Conservation (phyloP, 345 rosid genomes). For the Euphorbia peplus region DNA sequence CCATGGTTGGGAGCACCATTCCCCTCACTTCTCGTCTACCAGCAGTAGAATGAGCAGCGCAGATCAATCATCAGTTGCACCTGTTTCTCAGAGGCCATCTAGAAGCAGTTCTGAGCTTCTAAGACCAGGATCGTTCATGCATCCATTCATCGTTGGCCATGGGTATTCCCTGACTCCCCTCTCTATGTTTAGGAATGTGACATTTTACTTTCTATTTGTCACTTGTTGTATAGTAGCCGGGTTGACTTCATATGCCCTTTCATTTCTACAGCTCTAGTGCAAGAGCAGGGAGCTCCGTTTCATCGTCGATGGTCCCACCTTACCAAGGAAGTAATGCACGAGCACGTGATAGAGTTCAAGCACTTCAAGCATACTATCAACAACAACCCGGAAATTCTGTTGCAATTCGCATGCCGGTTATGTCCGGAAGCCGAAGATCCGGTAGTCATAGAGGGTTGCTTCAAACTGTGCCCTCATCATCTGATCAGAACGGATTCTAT, state of each 20-base stretch:
- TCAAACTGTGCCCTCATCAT: slow-evolving; percentile 61
- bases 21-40: slow-evolving; percentile 62
- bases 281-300: slow-evolving; percentile 66
- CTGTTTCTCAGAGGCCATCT: slow-evolving; percentile 53
- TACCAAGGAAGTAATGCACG: slow-evolving; percentile 91
- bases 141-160: slow-evolving; percentile 74
- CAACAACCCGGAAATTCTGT: slow-evolving; percentile 60
- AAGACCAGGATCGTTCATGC: slow-evolving; percentile 72
- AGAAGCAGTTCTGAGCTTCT: slow-evolving; percentile 58
- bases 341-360: slow-evolving; percentile 82
- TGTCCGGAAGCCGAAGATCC: slow-evolving; percentile 52
- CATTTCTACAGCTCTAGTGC: slow-evolving; percentile 48
- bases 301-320: slow-evolving; percentile 63
- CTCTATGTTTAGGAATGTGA: not conserved
- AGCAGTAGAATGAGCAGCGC: slow-evolving; percentile 46
- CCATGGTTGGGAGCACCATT: slow-evolving; percentile 66
- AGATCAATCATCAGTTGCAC: slow-evolving; percentile 60
- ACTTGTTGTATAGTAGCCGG: not conserved
- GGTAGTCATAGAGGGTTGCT: slow-evolving; percentile 47
- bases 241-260: not conserved
- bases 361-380: slow-evolving; percentile 92
- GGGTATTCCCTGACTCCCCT: slow-evolving; percentile 41
- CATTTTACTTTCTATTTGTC: not conserved
- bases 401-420: slow-evolving; percentile 48
- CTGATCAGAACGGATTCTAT: slow-evolving; percentile 70